Evolutionary conservation across 306 rosid genomes (phyloP).

Genomic region (Cercis canadensis): DNA sequence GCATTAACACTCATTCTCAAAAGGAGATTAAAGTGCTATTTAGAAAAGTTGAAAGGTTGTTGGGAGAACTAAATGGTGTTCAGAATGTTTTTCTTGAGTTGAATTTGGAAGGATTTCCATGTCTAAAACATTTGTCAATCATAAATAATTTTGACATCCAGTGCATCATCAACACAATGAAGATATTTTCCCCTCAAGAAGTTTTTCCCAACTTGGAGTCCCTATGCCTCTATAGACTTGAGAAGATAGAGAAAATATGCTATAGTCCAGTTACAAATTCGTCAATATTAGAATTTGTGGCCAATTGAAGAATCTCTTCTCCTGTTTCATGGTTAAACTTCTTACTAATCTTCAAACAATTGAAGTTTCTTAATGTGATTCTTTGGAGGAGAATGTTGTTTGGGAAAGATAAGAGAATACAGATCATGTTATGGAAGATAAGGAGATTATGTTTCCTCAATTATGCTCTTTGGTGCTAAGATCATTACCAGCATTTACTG

Average conservation of each 20-base stretch:
- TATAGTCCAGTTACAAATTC: background rate
- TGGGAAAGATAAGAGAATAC: background rate
- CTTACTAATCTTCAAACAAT: slow-evolving; percentile 29
- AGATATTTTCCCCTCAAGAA: slow-evolving; percentile 1
- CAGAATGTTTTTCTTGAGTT: slow-evolving; percentile 26
- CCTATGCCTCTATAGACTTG: slow-evolving; percentile 28
- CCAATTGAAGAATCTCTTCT: slow-evolving; percentile 22
- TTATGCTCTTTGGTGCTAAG: background rate
- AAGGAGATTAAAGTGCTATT: slow-evolving; percentile 38
- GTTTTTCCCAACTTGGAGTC: slow-evolving; percentile 41
- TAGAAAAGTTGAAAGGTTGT: slow-evolving; percentile 44
- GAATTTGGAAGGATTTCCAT: slow-evolving; percentile 37
- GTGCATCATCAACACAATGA: slow-evolving; percentile 28
- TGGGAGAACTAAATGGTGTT: slow-evolving; percentile 36
- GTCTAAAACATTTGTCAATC: slow-evolving; percentile 40
- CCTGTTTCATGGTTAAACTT: background rate
- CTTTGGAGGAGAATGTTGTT: slow-evolving; percentile 19
- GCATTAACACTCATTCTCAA: slow-evolving; percentile 31
- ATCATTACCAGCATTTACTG: background rate
- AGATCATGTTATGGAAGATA: too few relatives aligned
- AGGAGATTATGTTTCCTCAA: background rate
- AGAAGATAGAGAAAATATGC: slow-evolving; percentile 34
- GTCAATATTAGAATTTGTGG: slow-evolving; percentile 4
- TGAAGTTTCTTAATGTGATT: slow-evolving; percentile 21
- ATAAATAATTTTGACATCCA: slow-evolving; percentile 16